Conservation (phyloP, 306 rosid species). For the Trifolium fragiferum region DNA sequence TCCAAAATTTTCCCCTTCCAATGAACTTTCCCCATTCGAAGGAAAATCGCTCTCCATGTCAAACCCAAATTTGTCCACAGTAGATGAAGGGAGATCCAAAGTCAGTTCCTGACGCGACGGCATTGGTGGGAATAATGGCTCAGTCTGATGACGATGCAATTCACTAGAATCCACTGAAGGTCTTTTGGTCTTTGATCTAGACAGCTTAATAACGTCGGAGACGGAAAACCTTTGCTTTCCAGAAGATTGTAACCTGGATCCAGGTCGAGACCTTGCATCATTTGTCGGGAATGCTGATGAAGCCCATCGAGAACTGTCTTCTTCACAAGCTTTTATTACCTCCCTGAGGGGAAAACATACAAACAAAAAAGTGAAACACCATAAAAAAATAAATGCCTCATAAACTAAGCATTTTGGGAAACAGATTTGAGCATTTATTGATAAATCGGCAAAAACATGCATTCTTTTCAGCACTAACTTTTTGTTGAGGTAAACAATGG, state of each 20-base stretch:
- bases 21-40: constrained; percentile 39
- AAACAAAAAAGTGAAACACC: constrained; percentile 14
- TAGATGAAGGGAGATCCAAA: constrained; percentile 46
- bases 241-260: constrained; percentile 62
- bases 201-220: constrained; percentile 58
- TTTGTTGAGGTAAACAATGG: constrained; percentile 1
- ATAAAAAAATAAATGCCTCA: constrained; percentile 20
- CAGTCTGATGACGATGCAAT: constrained; percentile 49
- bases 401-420: constrained; percentile 6
- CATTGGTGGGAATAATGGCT: constrained; percentile 47
- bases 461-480: not conserved
- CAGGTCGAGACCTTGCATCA: constrained; percentile 65
- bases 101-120: constrained; percentile 50
- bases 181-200: constrained; percentile 70
- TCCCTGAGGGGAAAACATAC: constrained; percentile 51
- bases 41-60: constrained; percentile 39
- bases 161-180: constrained; percentile 59
- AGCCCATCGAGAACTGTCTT: constrained; percentile 82
- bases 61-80: constrained; percentile 42
- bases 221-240: constrained; percentile 77
- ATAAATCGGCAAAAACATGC: not conserved
- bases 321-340: constrained; percentile 72
- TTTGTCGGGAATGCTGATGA: constrained; percentile 72
- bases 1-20: constrained; percentile 53
- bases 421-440: constrained; percentile 23